Evolutionary conservation across 1,139 yeast genomes (phyloP), one percentile per base, ranked within the genome.

Genomic region (Blastobotrys buckinghamii): DNA sequence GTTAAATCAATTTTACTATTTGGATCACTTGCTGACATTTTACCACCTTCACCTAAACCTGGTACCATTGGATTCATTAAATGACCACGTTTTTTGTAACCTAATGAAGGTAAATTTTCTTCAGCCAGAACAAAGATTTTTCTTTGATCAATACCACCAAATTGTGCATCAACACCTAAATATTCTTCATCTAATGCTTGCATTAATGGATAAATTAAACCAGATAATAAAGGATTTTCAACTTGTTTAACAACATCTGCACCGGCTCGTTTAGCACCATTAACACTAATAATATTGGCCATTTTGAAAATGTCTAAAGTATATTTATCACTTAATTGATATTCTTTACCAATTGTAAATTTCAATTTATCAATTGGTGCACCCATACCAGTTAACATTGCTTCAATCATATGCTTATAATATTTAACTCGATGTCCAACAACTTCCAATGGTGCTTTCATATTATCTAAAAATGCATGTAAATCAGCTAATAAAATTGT

Each of bases 221-320:
- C 98, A 32, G 95, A 83, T 55, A 94, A 78, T 57, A 90, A 77
- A 33, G 98, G 98, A 68, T 89, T 89, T 41, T 88, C 82, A 47
- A 90, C 97, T 72, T 94, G 98, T 69, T 94, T 94, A 55, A 94
- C 99, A 50, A 94, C 99, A 69, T 94, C 99, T 13, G 99, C 98
- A 65, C 99, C 99, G 1, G 99, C 99, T 68, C 98, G 82, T 73
- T 88, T 88, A 57, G 97, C 97, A 64, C 90, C 97, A 65, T 92
- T 90, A 70, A 87, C 96, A 22, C 95, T 82, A 27, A 87, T 96
- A 41, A 74, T 68, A 66, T 92, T 90, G 42, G 94, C 78, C 64
- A 92, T 69, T 66, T 81, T 81, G 77, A 89, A 94, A 46, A 92
- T 71, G 63, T 94, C 99, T 81, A 94, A 66, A 17, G 95, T 84